Conservation (phyloP, 2,329 filamentous ascomycete species). For the Aspergillus quadrilineatus region DNA sequence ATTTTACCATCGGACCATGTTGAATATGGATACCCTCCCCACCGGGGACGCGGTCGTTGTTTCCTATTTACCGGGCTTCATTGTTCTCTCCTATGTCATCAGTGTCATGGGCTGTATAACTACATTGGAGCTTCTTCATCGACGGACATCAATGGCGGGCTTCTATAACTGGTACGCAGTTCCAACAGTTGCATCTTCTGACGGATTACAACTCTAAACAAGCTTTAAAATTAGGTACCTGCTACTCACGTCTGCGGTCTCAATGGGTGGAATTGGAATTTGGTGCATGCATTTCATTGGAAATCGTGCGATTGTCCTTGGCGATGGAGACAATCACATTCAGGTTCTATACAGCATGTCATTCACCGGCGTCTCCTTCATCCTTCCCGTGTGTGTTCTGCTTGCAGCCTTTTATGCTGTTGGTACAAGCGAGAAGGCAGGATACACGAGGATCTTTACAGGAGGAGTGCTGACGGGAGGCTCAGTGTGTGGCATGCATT, state of each 20-base stretch:
- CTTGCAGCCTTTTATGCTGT: constrained; percentile 69
- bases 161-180: constrained; percentile 64
- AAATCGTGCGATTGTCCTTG: constrained; percentile 74
- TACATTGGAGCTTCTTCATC: constrained; percentile 77
- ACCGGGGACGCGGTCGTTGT: constrained; percentile 17
- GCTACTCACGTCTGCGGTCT: constrained; percentile 62
- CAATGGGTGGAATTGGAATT: constrained; percentile 72
- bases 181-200: not conserved
- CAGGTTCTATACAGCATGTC: constrained; percentile 72
- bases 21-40: constrained; percentile 10
- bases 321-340: constrained; percentile 58
- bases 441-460: constrained; percentile 58
- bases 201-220: not conserved
- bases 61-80: constrained; percentile 57
- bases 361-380: constrained; percentile 74
- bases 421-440: constrained; percentile 59
- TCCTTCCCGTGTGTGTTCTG: constrained; percentile 74
- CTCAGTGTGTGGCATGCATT: constrained; percentile 83
- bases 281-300: constrained; percentile 85
- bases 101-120: constrained; percentile 75
- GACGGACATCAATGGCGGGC: constrained; percentile 68
- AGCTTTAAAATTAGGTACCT: constrained; percentile 52
- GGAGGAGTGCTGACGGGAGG: constrained; percentile 70
- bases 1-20: constrained; percentile 21
- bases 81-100: constrained; percentile 66